A percentile compares a stretch with the other conserved stretches of the same genome.
Evolutionary conservation across 352 stramenopile genomes (phyloP).

Genomic region (Phytophthora gonapodyides): DNA sequence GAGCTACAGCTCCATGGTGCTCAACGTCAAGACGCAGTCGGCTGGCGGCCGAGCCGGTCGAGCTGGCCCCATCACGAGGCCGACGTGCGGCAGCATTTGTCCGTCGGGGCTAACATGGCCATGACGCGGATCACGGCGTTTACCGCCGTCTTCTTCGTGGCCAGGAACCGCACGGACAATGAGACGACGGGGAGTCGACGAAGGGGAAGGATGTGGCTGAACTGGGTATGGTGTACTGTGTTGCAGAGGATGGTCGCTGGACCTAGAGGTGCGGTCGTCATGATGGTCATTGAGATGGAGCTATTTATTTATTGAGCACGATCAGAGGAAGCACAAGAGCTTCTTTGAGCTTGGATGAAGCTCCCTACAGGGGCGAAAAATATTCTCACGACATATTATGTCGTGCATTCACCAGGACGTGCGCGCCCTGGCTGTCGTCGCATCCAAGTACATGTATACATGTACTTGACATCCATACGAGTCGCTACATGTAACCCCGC

Average conservation of each 20-base stretch:
- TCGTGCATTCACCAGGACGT: too few species aligned
- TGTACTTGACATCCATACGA: too few species aligned
- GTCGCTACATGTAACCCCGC: too few species aligned
- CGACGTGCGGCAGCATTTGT: constrained; percentile 77
- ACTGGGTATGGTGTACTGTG: constrained; percentile 1
- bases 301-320: constrained; percentile 80
- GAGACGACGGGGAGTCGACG: constrained; percentile 56
- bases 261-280: constrained; percentile 70
- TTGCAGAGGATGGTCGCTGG: constrained; percentile 66
- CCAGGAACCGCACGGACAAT: constrained; percentile 63
- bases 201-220: neutral
- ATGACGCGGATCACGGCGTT: constrained; percentile 81
- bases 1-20: constrained; percentile 73
- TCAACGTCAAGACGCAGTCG: constrained; percentile 67
- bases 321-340: constrained; percentile 43
- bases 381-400: too few species aligned
- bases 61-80: constrained; percentile 64
- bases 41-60: constrained; percentile 48
- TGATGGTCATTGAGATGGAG: constrained; percentile 91
- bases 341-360: constrained; percentile 34
- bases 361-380: too few species aligned
- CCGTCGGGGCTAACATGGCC: constrained; percentile 86
- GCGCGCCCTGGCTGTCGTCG: too few species aligned
- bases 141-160: constrained; percentile 77
- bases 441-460: too few species aligned